phyloP scores from a whole-genome alignment of 176 grass and related monocot species.

The Panicum miliaceum region DNA sequence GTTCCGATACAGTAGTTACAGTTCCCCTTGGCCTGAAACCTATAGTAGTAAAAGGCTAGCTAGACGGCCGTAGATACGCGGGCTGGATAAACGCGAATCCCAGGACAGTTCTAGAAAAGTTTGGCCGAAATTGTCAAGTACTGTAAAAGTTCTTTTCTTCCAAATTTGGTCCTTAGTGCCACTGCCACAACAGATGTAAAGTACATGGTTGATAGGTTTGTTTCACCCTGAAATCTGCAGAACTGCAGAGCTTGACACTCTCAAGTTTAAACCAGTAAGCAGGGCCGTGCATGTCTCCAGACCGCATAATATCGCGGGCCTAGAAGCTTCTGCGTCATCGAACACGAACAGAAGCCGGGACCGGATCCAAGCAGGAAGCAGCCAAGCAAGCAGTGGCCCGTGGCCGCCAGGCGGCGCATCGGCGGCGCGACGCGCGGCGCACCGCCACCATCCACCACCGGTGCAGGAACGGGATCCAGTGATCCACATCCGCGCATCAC shows the following conservation, averaged over 20 bases:
- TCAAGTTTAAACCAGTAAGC: neutral
- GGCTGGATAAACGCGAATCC: slow-evolving; percentile 25
- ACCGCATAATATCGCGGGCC: neutral
- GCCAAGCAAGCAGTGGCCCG: neutral
- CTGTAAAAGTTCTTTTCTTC: neutral
- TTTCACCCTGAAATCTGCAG: neutral
- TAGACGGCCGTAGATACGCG: neutral
- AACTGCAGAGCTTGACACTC: neutral
- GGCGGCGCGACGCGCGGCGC: too few species aligned
- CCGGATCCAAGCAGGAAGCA: neutral
- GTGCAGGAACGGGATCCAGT: neutral
- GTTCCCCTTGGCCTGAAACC: too few species aligned
- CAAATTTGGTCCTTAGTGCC: neutral
- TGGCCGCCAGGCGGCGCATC: neutral
- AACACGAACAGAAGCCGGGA: neutral
- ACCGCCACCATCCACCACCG: neutral
- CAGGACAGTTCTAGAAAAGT: slow-evolving; percentile 12
- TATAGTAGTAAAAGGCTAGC: slow-evolving; percentile 1
- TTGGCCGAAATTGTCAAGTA: neutral
- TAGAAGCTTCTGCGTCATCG: neutral
- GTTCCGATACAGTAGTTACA: too few species aligned
- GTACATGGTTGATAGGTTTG: too few species aligned
- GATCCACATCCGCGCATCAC: neutral
- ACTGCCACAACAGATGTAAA: neutral
- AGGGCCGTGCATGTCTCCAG: too few species aligned